phyloP scores from a whole-genome alignment of 1,139 yeast genomes.

The Diutina neorugosa region DNA sequence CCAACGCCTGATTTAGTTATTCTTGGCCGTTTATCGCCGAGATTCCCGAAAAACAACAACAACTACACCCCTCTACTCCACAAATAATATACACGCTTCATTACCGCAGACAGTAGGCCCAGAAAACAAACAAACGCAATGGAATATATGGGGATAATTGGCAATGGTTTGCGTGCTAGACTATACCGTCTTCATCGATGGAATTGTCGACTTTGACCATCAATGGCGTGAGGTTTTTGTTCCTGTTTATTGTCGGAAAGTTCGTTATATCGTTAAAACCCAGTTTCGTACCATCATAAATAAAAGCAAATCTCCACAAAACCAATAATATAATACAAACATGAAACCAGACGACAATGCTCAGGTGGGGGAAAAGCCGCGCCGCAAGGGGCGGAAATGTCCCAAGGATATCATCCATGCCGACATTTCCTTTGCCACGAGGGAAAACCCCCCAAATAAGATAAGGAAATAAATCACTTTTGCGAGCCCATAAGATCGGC shows the following conservation, averaged over 20 bases:
- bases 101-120: too few relatives aligned
- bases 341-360: not conserved
- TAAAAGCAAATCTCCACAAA: not conserved
- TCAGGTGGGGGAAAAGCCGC: not conserved
- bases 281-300: not conserved
- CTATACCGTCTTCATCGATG: too few relatives aligned
- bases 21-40: too few relatives aligned
- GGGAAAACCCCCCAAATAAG: not conserved
- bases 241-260: not conserved
- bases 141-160: too few relatives aligned
- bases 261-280: not conserved
- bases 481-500: conserved; percentile 29
- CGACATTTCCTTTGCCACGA: not conserved
- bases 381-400: not conserved
- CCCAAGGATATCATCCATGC: not conserved
- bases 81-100: too few relatives aligned
- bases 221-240: too few relatives aligned
- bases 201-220: too few relatives aligned
- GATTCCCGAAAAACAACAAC: too few relatives aligned
- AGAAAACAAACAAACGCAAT: too few relatives aligned
- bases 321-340: not conserved
- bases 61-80: too few relatives aligned
- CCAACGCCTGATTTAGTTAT: too few relatives aligned
- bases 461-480: conserved; percentile 6
- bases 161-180: too few relatives aligned